Conservation (phyloP, 192 early-diverging fungal species). For the Coemansia guatemalensis region DNA sequence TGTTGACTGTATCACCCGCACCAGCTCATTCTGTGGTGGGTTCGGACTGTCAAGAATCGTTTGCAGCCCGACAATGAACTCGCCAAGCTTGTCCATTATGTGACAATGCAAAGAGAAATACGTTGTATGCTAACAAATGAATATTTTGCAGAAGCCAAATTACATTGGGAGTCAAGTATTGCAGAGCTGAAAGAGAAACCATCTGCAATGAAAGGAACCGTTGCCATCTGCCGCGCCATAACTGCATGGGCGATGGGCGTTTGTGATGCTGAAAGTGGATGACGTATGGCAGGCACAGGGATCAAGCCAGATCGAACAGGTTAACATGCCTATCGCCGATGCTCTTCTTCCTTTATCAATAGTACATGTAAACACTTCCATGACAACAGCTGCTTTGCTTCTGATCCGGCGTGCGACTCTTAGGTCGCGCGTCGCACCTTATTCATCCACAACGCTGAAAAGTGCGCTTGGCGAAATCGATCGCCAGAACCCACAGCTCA, state of each 20-base stretch:
- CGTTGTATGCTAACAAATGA: background rate
- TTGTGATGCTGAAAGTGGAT: background rate
- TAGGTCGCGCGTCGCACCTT: background rate
- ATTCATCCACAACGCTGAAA: conserved; percentile 12
- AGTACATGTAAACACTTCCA: background rate
- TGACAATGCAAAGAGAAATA: background rate
- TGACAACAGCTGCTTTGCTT: conserved; percentile 1
- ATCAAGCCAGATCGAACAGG: background rate
- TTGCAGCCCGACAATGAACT: conserved; percentile 43
- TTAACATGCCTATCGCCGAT: background rate
- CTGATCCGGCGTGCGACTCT: conserved; percentile 1
- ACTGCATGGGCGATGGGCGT: background rate
- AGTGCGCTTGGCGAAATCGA: conserved; percentile 16
- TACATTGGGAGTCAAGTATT: too few species aligned
- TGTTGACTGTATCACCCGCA: conserved; percentile 41
- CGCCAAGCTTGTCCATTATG: conserved; percentile 42
- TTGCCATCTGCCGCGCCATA: background rate
- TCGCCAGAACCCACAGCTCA: conserved; percentile 22
- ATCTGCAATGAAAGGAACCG: background rate
- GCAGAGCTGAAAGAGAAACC: background rate
- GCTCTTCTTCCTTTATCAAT: background rate
- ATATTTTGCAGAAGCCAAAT: too few species aligned
- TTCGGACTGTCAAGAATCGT: conserved; percentile 46
- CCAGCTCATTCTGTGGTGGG: conserved; percentile 36
- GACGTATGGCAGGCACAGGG: background rate